Evolutionary conservation across 1,284 basidiomycete species (phyloP).

Genomic region (Pulchroboletus neoregius): DNA sequence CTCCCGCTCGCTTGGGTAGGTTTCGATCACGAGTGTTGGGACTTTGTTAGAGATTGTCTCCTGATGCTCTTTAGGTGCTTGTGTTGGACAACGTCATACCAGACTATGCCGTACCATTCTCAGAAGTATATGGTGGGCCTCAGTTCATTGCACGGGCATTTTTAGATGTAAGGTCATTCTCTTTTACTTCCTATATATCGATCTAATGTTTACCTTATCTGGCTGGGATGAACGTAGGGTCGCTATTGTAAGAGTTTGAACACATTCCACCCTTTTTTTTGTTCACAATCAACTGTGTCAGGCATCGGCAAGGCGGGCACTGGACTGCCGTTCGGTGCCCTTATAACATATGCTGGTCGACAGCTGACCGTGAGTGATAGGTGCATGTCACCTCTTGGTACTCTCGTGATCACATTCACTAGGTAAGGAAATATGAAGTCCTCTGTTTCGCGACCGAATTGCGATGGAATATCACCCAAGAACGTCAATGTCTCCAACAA

Average conservation of each 20-base stretch:
- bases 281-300: constrained; percentile 5
- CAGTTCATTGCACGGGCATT: constrained; percentile 30
- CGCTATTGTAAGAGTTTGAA: constrained; percentile 24
- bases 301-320: constrained; percentile 30
- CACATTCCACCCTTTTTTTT: not conserved
- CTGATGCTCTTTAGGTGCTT: constrained; percentile 18
- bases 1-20: constrained; percentile 29
- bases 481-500: constrained; percentile 16
- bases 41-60: not conserved
- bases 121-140: constrained; percentile 26
- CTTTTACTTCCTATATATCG: not conserved
- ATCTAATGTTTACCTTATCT: not conserved
- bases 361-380: constrained; percentile 24
- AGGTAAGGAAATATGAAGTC: constrained; percentile 31
- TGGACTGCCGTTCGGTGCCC: constrained; percentile 26
- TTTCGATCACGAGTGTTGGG: not conserved
- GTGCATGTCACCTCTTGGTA: not conserved
- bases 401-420: not conserved
- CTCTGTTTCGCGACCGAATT: constrained; percentile 29
- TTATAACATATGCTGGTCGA: constrained; percentile 20
- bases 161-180: constrained; percentile 18
- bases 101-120: constrained; percentile 27
- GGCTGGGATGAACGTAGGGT: constrained; percentile 14
- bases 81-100: constrained; percentile 31
- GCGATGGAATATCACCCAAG: constrained; percentile 23